phyloP scores from a whole-genome alignment of 139 green algal species.

The Trebouxia sp. region DNA sequence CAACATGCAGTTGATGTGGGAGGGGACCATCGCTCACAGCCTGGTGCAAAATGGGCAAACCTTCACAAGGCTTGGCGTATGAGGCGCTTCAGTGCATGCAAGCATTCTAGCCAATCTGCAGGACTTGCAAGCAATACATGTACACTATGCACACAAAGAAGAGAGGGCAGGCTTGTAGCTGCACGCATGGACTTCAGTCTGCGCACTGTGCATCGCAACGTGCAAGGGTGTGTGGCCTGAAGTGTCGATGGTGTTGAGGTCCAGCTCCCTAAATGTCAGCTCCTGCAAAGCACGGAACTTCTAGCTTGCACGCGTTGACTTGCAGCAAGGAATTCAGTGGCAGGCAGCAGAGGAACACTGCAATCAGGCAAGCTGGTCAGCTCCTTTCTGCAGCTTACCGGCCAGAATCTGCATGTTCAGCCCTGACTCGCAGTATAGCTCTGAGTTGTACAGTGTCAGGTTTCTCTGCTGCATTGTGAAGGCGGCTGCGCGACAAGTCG shows the following conservation, averaged over 20 bases:
- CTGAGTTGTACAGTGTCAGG: neutral
- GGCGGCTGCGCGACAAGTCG: neutral
- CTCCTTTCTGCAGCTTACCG: neutral
- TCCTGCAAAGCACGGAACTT: neutral
- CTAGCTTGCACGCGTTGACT: no score
- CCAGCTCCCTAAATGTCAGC: neutral
- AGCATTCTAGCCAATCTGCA: slow-evolving; percentile 59
- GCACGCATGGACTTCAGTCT: neutral
- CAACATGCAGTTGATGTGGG: slow-evolving; percentile 25
- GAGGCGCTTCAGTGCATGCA: slow-evolving; percentile 49
- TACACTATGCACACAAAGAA: neutral
- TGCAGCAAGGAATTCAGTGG: no score
- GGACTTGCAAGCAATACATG: no score
- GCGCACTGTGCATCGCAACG: slow-evolving; percentile 70
- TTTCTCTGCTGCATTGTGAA: neutral
- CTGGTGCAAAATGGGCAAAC: slow-evolving; percentile 66
- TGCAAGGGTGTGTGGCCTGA: slow-evolving; percentile 78
- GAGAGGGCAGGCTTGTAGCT: neutral
- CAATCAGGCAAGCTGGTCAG: no score
- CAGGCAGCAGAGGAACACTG: no score
- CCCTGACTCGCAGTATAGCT: neutral
- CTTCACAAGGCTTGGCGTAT: slow-evolving; percentile 56
- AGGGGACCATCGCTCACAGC: slow-evolving; percentile 53
- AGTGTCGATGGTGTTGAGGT: slow-evolving; percentile 56
- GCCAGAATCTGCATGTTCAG: neutral